These are phyloP conservation scores for Sphagnum tenellum DNA, from an alignment of 225 moss, liverwort and hornwort species.

Conservation along the genomic window DNA sequence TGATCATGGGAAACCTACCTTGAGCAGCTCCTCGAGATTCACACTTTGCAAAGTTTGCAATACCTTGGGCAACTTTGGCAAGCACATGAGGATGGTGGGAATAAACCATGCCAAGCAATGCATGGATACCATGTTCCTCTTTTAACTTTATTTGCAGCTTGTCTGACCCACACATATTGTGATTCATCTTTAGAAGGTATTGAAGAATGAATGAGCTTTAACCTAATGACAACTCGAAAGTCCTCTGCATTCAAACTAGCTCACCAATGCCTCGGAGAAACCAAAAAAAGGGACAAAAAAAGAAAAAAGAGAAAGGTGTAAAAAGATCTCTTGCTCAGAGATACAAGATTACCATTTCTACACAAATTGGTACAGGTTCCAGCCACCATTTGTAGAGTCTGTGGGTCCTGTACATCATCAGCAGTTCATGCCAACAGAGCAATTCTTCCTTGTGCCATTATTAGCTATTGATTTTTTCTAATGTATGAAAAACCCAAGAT, in stretches of 20 bases:
- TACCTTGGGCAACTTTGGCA: slow-evolving; percentile 51
- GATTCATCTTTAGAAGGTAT: too few relatives aligned
- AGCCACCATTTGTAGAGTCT: slow-evolving; percentile 48
- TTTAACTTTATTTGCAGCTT: slow-evolving; percentile 49
- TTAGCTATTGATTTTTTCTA: slow-evolving; percentile 34
- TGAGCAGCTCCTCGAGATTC: slow-evolving; percentile 55
- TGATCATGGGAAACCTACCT: slow-evolving; percentile 5
- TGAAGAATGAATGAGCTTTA: too few relatives aligned
- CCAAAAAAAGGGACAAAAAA: too few relatives aligned
- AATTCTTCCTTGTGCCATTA: slow-evolving; percentile 53
- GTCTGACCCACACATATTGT: too few relatives aligned
- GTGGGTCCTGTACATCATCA: slow-evolving; percentile 50
- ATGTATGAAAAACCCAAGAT: neutral
- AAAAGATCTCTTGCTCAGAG: too few relatives aligned
- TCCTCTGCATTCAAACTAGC: too few relatives aligned
- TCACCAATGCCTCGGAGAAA: too few relatives aligned
- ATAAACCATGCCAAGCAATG: slow-evolving; percentile 47
- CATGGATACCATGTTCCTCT: slow-evolving; percentile 46
- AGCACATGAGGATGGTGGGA: slow-evolving; percentile 49
- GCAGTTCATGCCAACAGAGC: slow-evolving; percentile 41
- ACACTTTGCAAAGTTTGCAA: slow-evolving; percentile 54
- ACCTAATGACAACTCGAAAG: too few relatives aligned
- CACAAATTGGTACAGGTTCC: slow-evolving; percentile 47
- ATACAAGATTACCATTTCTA: slow-evolving; percentile 26
- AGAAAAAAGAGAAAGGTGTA: too few relatives aligned